phyloP scores from a whole-genome alignment of 805 yeast genomes.

The Hanseniaspora meyeri region DNA sequence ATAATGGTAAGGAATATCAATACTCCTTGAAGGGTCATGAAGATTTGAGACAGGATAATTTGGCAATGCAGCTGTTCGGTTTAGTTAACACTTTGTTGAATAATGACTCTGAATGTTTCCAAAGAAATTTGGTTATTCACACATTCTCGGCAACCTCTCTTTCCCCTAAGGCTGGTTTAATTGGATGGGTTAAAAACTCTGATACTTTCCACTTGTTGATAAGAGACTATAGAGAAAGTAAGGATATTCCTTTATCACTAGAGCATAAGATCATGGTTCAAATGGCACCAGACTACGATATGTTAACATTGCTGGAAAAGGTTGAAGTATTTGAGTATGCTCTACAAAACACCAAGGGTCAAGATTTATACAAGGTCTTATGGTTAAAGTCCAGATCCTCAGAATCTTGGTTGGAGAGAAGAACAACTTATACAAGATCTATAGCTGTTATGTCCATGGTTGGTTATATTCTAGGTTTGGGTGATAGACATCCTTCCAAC shows the following conservation, averaged over 20 bases:
- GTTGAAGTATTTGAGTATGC: slow-evolving; percentile 96
- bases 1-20: slow-evolving; percentile 83
- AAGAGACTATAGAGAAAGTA: slow-evolving; percentile 80
- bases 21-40: slow-evolving; percentile 88
- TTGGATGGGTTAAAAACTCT: slow-evolving; percentile 96
- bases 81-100: slow-evolving; percentile 79
- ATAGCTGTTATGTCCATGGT: slow-evolving; percentile 98
- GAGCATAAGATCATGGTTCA: slow-evolving; percentile 93
- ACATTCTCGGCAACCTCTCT: slow-evolving; percentile 87
- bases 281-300: slow-evolving; percentile 94
- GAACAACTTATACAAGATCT: slow-evolving; percentile 91
- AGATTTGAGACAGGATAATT: slow-evolving; percentile 91
- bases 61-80: slow-evolving; percentile 96
- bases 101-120: slow-evolving; percentile 90
- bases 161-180: slow-evolving; percentile 90
- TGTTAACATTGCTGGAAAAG: slow-evolving; percentile 74
- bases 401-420: slow-evolving; percentile 94
- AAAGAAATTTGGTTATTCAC: slow-evolving; percentile 86
- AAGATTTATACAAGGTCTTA: slow-evolving; percentile 84
- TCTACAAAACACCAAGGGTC: slow-evolving; percentile 87
- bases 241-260: slow-evolving; percentile 77
- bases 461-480: slow-evolving; percentile 90
- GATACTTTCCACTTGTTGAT: slow-evolving; percentile 92
- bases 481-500: slow-evolving; percentile 96
- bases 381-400: slow-evolving; percentile 95